These are phyloP conservation scores for Acmispon strigosus DNA, from an alignment of 306 rosid genomes.

Conservation along the genomic window DNA sequence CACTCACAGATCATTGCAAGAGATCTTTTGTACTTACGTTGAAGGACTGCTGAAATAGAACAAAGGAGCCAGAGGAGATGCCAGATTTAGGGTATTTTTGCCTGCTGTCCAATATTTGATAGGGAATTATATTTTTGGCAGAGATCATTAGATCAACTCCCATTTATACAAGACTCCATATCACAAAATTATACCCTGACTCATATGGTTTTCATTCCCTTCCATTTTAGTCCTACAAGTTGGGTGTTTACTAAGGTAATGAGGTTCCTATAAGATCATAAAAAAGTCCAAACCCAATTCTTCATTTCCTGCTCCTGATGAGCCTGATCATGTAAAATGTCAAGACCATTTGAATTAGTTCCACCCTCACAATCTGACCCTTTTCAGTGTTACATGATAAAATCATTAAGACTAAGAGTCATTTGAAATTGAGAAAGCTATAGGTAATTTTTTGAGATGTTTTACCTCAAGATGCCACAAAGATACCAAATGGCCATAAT, in stretches of 20 bases:
- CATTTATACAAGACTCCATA: not conserved
- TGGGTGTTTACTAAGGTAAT: not conserved
- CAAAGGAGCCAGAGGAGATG: not conserved
- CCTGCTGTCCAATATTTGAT: not conserved
- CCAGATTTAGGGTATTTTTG: not conserved
- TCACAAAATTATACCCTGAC: not conserved
- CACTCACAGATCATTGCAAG: not conserved
- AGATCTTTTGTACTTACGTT: not conserved
- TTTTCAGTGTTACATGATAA: not conserved
- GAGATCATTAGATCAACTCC: not conserved
- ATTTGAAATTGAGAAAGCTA: not conserved
- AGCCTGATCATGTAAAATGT: not conserved
- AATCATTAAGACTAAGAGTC: not conserved
- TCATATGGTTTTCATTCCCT: not conserved
- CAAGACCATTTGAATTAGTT: not conserved
- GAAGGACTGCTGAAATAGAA: not conserved
- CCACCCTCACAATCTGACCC: not conserved
- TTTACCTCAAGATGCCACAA: not conserved
- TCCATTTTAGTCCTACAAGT: not conserved
- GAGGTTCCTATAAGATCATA: not conserved
- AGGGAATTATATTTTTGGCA: no score
- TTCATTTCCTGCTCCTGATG: not conserved
- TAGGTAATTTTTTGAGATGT: not conserved
- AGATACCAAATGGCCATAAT: not conserved
- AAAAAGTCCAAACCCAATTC: not conserved